These are phyloP conservation scores for Sphagnum fallax DNA, from an alignment of 228 moss, liverwort and hornwort species.

Conservation along the genomic window DNA sequence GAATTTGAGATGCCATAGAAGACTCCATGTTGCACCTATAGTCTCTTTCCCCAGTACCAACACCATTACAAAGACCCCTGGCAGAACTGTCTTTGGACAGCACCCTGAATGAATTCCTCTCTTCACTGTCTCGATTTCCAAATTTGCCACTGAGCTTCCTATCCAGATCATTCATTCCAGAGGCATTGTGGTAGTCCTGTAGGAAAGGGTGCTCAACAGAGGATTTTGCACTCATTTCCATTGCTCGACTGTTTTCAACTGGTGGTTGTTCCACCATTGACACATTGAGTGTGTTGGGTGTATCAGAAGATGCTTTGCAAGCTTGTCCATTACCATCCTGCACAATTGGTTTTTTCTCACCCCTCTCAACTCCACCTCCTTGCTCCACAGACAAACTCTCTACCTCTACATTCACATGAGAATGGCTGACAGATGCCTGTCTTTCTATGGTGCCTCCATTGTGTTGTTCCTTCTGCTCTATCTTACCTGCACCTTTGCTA, in stretches of 20 bases:
- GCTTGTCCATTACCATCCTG: constrained; percentile 21
- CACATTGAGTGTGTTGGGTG: constrained; percentile 20
- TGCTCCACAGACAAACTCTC: constrained; percentile 15
- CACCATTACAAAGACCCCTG: constrained; percentile 46
- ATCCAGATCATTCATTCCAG: too few relatives aligned
- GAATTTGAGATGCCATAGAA: constrained; percentile 29
- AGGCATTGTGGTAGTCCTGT: constrained; percentile 38
- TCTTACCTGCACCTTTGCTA: constrained; percentile 29
- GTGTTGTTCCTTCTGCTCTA: constrained; percentile 22
- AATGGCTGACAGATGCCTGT: not conserved
- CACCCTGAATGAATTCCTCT: constrained; percentile 32
- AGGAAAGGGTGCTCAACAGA: constrained; percentile 27
- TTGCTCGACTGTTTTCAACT: constrained; percentile 21
- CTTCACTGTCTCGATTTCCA: constrained; percentile 38
- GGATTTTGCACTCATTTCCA: constrained; percentile 24
- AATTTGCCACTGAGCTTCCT: constrained; percentile 25
- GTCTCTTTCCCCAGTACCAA: constrained; percentile 43
- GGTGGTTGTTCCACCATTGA: constrained; percentile 17
- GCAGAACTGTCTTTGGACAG: constrained; percentile 52
- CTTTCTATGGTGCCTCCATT: constrained; percentile 1
- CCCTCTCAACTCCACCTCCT: constrained; percentile 22
- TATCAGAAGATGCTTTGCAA: constrained; percentile 20
- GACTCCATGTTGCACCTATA: constrained; percentile 38
- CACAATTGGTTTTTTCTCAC: constrained; percentile 20
- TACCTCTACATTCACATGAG: not conserved